Percentiles rank a stretch among this genome's conserved stretches.
Evolutionary conservation across 1,284 basidiomycete species (phyloP).

Genomic region (Ganoderma sinense): DNA sequence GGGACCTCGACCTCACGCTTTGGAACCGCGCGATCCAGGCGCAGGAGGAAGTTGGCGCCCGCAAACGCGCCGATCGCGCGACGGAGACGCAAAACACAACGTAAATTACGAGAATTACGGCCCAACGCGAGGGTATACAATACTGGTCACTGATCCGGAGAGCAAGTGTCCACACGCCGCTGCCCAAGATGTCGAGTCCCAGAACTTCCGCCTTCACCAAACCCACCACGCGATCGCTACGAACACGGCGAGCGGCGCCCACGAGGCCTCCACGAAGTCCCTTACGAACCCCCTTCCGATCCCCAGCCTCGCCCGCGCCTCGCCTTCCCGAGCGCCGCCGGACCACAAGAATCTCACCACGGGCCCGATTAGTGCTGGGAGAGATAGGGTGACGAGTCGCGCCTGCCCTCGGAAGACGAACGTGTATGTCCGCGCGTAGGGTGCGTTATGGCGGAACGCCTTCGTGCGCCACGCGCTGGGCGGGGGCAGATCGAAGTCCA

Average conservation of each 20-base stretch:
- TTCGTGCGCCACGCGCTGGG: slow-evolving; percentile 28
- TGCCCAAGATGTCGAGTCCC: not conserved
- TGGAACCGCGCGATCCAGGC: slow-evolving; percentile 50
- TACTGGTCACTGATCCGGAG: not conserved
- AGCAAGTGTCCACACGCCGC: not conserved
- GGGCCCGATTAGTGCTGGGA: not conserved
- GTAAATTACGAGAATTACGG: not conserved
- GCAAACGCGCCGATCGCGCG: not conserved
- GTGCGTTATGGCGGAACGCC: slow-evolving; percentile 21
- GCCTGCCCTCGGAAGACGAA: slow-evolving; percentile 39
- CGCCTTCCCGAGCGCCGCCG: slow-evolving; percentile 6
- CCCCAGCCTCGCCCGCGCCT: slow-evolving; percentile 31
- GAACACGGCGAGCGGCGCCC: slow-evolving; percentile 43
- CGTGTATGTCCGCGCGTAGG: slow-evolving; percentile 32
- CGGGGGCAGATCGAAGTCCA: slow-evolving; percentile 29
- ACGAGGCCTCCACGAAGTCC: slow-evolving; percentile 46
- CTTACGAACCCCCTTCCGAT: slow-evolving; percentile 40
- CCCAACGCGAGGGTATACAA: not conserved
- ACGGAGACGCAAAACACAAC: not conserved
- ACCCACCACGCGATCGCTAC: slow-evolving; percentile 37
- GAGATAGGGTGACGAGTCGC: slow-evolving; percentile 38
- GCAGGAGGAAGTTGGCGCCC: not conserved
- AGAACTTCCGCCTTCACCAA: slow-evolving; percentile 21
- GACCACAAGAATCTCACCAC: slow-evolving; percentile 25
- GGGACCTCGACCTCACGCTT: slow-evolving; percentile 52